Conservation (phyloP, 2,329 filamentous ascomycete genomes). For the Paecilomyces variotii region DNA sequence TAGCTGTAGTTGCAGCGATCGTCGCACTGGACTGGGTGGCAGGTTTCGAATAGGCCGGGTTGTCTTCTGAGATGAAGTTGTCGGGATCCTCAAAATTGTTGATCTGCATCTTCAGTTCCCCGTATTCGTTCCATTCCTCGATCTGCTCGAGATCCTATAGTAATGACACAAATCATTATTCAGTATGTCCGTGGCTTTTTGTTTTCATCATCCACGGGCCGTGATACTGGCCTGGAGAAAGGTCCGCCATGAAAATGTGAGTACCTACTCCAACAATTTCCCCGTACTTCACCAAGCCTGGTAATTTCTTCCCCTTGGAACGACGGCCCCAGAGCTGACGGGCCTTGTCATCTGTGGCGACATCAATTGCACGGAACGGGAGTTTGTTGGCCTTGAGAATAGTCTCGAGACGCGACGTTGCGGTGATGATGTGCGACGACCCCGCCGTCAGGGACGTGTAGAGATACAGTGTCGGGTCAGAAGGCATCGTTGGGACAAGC, state of each 20-base stretch:
- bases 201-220: not conserved
- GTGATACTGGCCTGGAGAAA: not conserved
- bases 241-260: not conserved
- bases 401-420: slow-evolving; percentile 89
- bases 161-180: not conserved
- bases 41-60: slow-evolving; percentile 11
- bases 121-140: slow-evolving; percentile 99
- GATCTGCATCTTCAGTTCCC: slow-evolving; percentile 83
- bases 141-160: slow-evolving; percentile 80
- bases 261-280: slow-evolving; percentile 71
- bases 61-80: slow-evolving; percentile 1
- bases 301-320: slow-evolving; percentile 78
- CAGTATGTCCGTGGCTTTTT: not conserved
- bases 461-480: slow-evolving; percentile 67
- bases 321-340: slow-evolving; percentile 82
- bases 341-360: slow-evolving; percentile 82
- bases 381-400: slow-evolving; percentile 93
- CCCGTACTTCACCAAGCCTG: slow-evolving; percentile 80
- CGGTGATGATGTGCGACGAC: slow-evolving; percentile 92
- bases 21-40: slow-evolving; percentile 14
- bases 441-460: slow-evolving; percentile 95
- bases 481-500: not conserved
- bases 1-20: slow-evolving; percentile 16
- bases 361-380: slow-evolving; percentile 85
- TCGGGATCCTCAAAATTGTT: slow-evolving; percentile 33